These are phyloP conservation scores for Penicillium angulare DNA, from an alignment of 495 filamentous ascomycete genomes.

Conservation along the genomic window DNA sequence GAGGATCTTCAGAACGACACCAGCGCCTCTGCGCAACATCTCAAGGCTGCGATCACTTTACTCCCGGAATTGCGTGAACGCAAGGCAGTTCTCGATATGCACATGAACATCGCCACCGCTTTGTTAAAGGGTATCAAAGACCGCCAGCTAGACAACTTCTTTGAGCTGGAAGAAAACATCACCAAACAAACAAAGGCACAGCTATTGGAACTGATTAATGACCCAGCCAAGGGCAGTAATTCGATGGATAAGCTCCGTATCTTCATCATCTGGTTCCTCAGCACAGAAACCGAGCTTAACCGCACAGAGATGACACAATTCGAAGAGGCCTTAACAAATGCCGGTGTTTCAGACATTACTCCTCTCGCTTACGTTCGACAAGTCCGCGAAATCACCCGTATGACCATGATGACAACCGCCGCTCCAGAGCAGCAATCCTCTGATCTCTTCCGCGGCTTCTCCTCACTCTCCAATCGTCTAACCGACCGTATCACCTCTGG, in stretches of 20 bases:
- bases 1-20: constrained; percentile 92
- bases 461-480: constrained; percentile 80
- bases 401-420: constrained; percentile 97
- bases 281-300: constrained; percentile 85
- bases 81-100: constrained; percentile 92
- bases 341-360: constrained; percentile 67
- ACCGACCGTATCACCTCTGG: constrained; percentile 93
- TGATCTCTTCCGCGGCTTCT: constrained; percentile 84
- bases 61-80: constrained; percentile 90
- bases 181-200: constrained; percentile 89
- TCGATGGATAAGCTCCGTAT: constrained; percentile 85
- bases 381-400: constrained; percentile 92
- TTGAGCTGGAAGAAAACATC: constrained; percentile 91
- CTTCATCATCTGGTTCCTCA: constrained; percentile 97
- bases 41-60: constrained; percentile 91
- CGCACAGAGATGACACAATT: constrained; percentile 81
- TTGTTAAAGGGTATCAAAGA: constrained; percentile 88
- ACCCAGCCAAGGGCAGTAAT: constrained; percentile 75
- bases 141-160: constrained; percentile 92
- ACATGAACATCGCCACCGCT: constrained; percentile 96
- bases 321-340: constrained; percentile 76
- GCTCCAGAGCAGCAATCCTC: constrained; percentile 65
- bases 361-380: constrained; percentile 84
- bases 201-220: constrained; percentile 83
- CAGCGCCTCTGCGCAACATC: constrained; percentile 83